Evolutionary conservation across 352 stramenopile species (phyloP).

Genomic region (Pythium graminicola): DNA sequence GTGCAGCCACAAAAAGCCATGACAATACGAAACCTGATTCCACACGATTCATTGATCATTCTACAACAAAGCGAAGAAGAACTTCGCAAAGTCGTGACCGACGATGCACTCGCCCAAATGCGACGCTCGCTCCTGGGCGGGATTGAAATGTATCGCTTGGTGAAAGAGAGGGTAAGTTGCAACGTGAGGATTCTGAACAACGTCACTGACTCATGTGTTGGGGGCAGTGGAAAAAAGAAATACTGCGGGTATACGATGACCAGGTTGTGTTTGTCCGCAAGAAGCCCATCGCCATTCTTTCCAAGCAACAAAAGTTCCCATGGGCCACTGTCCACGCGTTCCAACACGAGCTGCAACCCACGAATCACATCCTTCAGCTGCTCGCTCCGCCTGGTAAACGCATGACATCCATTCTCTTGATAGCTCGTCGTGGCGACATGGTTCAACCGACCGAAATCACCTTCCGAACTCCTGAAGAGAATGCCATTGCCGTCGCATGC

Average conservation of each 20-base stretch:
- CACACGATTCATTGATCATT: conserved; percentile 7
- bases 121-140: conserved; percentile 10
- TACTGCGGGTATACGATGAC: conserved; percentile 25
- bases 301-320: conserved; percentile 26
- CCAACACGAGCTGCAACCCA: conserved; percentile 29
- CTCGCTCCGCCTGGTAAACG: conserved; percentile 17
- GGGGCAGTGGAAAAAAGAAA: conserved; percentile 35
- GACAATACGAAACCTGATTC: conserved; percentile 16
- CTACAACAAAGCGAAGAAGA: conserved; percentile 14
- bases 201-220: too few relatives aligned
- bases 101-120: conserved; percentile 11
- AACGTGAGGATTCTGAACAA: background rate
- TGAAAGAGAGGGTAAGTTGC: conserved; percentile 9
- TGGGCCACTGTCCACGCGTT: conserved; percentile 29
- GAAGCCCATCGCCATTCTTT: conserved; percentile 28
- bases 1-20: conserved; percentile 18
- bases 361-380: conserved; percentile 21
- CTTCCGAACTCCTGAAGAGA: conserved; percentile 21
- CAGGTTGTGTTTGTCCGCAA: conserved; percentile 32
- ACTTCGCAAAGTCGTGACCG: conserved; percentile 12
- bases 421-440: conserved; percentile 26
- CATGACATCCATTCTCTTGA: conserved; percentile 37
- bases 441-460: conserved; percentile 31
- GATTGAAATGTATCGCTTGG: conserved; percentile 16
- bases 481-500: conserved; percentile 20